Evolutionary conservation across 2,329 filamentous ascomycete species (phyloP).

Genomic region (Acephala macrosclerotiorum): DNA sequence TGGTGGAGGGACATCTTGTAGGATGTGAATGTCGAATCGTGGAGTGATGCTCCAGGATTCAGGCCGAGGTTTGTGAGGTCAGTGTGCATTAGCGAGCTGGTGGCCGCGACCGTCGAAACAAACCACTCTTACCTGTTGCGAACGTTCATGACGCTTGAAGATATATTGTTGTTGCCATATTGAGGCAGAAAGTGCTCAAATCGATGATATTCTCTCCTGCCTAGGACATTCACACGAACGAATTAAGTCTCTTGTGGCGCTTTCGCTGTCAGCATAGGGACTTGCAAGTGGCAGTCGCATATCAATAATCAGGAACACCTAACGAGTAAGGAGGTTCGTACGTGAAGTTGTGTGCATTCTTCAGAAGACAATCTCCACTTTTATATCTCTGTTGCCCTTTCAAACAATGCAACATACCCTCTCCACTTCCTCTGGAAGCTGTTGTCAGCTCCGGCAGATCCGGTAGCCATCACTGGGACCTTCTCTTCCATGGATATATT

Average conservation of each 20-base stretch:
- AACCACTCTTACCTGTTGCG: not conserved
- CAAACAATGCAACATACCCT: too few species aligned
- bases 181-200: not conserved
- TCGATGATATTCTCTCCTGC: not conserved
- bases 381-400: not conserved
- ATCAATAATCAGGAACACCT: not conserved
- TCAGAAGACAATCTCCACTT: not conserved
- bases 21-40: not conserved
- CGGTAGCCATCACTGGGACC: not conserved
- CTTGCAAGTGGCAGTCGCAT: not conserved
- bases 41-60: not conserved
- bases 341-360: not conserved
- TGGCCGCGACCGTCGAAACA: not conserved
- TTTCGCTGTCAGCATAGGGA: conserved; percentile 7
- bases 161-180: not conserved
- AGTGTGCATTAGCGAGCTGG: conserved; percentile 3
- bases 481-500: not conserved
- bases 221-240: not conserved
- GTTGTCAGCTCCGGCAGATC: not conserved
- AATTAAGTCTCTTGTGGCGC: not conserved
- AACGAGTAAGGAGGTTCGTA: not conserved
- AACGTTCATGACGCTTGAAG: not conserved
- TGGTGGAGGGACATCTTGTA: conserved; percentile 1
- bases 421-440: not conserved
- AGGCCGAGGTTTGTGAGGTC: not conserved